Evolutionary conservation across 306 rosid species (phyloP), one percentile per base, ranked within the genome.

Genomic region (Vigna reflexopilosa): DNA sequence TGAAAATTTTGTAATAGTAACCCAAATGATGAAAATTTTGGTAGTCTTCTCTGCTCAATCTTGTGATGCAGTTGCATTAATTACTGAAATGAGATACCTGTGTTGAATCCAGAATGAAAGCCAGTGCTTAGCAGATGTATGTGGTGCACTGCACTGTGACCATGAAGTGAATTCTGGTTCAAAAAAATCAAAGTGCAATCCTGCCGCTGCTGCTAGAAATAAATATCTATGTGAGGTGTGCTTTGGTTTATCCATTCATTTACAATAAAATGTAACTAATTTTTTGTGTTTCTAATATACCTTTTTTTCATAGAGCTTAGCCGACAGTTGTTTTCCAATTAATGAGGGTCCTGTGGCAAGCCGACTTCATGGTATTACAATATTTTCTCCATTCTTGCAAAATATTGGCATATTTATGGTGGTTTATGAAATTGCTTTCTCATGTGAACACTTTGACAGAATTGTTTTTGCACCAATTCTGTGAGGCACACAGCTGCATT

Each of bases 71-170:
- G 38, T 24, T 42, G 77, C 77, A 12, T 77, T 48, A 51, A 34
- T 64, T 74, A 66, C 82, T 82, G 77, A 82, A 85, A 75, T 75
- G 80, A 69, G 66, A 77, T 73, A 1, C 72, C 80, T 82, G 30
- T 88, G 66, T 64, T 75, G 42, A 78, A 79, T 72, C 28, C 88
- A 92, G 97, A 92, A 79, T 82, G 87, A 90, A 75, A 78, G 88
- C 72, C 82, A 76, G 84, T 92, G 97, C 89, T 83, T 92, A 82
- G 93, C 95, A 74, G 90, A 92, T 79, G 69, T 81, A 65, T 92
- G 97, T 75, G 97, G 95, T 26, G 93, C 97, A 2, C 80, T 92
- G 77, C 95, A 92, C 76, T 90, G 97, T 83, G 93, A 92, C 75
- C 80, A 65, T 42, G 86, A 65, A 30, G 79, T 84, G 76, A 88